These are phyloP conservation scores for Lactarius hatsudake DNA, from an alignment of 768 basidiomycete species.

Conservation along the genomic window DNA sequence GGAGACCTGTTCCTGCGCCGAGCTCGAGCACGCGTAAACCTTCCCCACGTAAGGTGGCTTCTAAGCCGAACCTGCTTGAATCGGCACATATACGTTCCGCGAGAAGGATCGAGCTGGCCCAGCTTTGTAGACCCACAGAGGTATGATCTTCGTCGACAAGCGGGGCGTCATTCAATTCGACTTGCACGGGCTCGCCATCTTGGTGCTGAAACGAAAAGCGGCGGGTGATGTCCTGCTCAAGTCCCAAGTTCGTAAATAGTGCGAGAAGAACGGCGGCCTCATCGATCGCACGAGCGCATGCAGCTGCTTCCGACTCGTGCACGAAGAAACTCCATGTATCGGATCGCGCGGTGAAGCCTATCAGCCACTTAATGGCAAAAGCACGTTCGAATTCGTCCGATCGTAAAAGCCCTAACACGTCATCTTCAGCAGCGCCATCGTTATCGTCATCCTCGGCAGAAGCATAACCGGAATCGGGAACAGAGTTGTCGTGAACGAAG, in stretches of 20 bases:
- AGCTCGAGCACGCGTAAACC: slow-evolving; percentile 57
- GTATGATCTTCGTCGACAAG: slow-evolving; percentile 66
- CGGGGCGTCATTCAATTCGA: slow-evolving; percentile 70
- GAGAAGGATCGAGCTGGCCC: slow-evolving; percentile 75
- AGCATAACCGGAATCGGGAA: slow-evolving; percentile 77
- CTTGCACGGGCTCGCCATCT: slow-evolving; percentile 33
- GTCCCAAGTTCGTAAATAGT: slow-evolving; percentile 44
- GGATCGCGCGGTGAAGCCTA: slow-evolving; percentile 60
- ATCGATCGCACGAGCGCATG: slow-evolving; percentile 48
- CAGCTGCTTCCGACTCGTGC: slow-evolving; percentile 37
- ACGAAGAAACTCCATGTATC: slow-evolving; percentile 45
- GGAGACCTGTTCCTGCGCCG: slow-evolving; percentile 81
- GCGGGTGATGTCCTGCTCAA: slow-evolving; percentile 46
- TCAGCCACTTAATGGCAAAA: slow-evolving; percentile 73
- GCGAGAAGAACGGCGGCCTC: slow-evolving; percentile 58
- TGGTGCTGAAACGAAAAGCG: slow-evolving; percentile 46
- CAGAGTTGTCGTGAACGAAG: slow-evolving; percentile 40
- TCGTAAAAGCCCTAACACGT: slow-evolving; percentile 47
- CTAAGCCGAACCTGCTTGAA: slow-evolving; percentile 43
- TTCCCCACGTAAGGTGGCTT: not conserved
- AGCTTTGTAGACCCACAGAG: slow-evolving; percentile 80
- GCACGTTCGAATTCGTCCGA: slow-evolving; percentile 64
- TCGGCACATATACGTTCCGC: slow-evolving; percentile 56
- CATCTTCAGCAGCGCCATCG: slow-evolving; percentile 31
- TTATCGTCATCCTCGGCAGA: slow-evolving; percentile 45